Evolutionary conservation across 192 early-diverging fungal species (phyloP).

Genomic region (Backusella parvicylindrica): DNA sequence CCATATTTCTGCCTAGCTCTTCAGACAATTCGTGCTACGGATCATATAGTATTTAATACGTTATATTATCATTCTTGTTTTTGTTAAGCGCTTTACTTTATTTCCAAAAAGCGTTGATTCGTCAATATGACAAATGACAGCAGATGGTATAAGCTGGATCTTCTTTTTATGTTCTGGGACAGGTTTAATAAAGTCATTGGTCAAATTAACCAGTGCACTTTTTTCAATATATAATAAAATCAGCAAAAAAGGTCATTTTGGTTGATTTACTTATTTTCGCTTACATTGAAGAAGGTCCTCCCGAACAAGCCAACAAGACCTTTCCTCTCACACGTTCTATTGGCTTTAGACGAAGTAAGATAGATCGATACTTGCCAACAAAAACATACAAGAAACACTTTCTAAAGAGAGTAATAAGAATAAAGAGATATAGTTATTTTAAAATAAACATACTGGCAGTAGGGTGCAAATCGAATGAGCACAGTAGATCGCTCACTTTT

Average conservation of each 20-base stretch:
- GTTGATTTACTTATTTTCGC: neutral
- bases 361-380: slow-evolving; percentile 66
- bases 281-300: slow-evolving; percentile 78
- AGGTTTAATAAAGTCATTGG: slow-evolving; percentile 54
- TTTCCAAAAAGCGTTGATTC: slow-evolving; percentile 55
- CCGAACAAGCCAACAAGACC: slow-evolving; percentile 81
- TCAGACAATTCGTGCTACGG: slow-evolving; percentile 28
- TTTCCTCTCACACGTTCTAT: slow-evolving; percentile 43
- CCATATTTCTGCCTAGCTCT: slow-evolving; percentile 39
- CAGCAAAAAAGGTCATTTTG: neutral
- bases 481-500: slow-evolving; percentile 63
- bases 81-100: slow-evolving; percentile 1
- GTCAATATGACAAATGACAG: slow-evolving; percentile 80
- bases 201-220: slow-evolving; percentile 65
- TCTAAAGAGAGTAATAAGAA: neutral
- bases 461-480: slow-evolving; percentile 63
- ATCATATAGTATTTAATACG: neutral
- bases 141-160: slow-evolving; percentile 51
- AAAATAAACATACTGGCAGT: slow-evolving; percentile 63
- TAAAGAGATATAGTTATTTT: neutral
- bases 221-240: neutral
- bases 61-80: neutral
- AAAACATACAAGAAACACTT: slow-evolving; percentile 67
- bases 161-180: slow-evolving; percentile 56
- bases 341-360: slow-evolving; percentile 50